Base-by-base conservation (phyloP, 2,329 filamentous ascomycete species). In the Lachnellula arida region DNA sequence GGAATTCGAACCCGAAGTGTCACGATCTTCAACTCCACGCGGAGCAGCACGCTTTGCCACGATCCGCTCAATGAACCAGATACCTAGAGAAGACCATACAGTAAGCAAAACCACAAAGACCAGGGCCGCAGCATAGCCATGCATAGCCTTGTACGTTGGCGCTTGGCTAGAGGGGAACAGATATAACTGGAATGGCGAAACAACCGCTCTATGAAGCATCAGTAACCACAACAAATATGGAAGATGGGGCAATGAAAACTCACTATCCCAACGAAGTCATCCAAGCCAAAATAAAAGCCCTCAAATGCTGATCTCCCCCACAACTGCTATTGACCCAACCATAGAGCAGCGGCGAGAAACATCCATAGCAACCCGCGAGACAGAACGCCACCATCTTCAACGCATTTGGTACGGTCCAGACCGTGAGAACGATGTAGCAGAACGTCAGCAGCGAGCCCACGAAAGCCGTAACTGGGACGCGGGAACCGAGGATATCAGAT, bases 321-420 rank as follows among this genome's bases (percentile, higher is more conserved):
- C 68, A 71, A 17, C 71, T 53, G 46, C 70, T 68, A 55, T 72
- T 72, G n/a, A 70, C 70, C 70, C 70, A 72, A 3, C 67, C 56
- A 55, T 68, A 68, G 56, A 68, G 72, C 11, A 73, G 65, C 1
- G 71, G 71, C 6, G 67, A 69, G 2, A 73, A 65, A 0, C 70
- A 70, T 0, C 72, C 72, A 54, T 73, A 69, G 14, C 63, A 63
- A 15, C 69, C 70, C 8, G 70, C 70, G 49, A 72, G 68, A 48
- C 72, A 64, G 61, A 72, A 74, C 2, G 71, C 62, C 28, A 70
- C 62, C 37, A 73, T 63, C 42, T 62, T 66, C 9, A 72, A 60
- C 7, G 70, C 71, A 7, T 68, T 55, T 0, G 70, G 69, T 4
- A 71, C 62, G 34, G 69, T 55, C 70, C 70, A 72, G 37, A 65